Conservation (phyloP, 2,329 filamentous ascomycete genomes). For the Trichoderma gracile region DNA sequence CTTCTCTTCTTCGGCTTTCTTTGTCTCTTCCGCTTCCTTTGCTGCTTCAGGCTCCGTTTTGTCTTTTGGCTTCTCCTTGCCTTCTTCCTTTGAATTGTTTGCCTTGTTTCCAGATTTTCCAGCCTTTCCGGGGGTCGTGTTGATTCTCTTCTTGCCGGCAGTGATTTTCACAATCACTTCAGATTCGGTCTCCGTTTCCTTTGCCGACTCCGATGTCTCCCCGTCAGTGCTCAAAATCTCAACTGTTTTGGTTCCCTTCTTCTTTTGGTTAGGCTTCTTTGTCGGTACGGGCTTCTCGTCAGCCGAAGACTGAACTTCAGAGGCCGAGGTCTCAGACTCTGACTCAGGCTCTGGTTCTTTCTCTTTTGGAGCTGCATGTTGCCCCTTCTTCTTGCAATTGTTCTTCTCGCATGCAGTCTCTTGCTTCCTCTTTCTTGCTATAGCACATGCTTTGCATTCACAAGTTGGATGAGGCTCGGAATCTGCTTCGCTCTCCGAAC, state of each 20-base stretch:
- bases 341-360: conserved; percentile 15
- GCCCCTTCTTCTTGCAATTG: conserved; percentile 32
- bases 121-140: conserved; percentile 13
- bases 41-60: background rate
- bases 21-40: conserved; percentile 18
- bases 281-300: conserved; percentile 12
- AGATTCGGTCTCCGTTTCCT: conserved; percentile 22
- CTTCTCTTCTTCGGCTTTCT: conserved; percentile 7
- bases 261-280: conserved; percentile 23
- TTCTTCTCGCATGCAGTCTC: conserved; percentile 18
- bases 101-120: conserved; percentile 1
- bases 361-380: conserved; percentile 30
- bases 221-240: conserved; percentile 17
- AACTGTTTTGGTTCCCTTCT: conserved; percentile 11
- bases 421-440: conserved; percentile 25
- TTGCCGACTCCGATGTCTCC: conserved; percentile 25
- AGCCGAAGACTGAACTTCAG: conserved; percentile 29
- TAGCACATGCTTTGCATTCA: conserved; percentile 33
- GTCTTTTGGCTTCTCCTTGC: conserved; percentile 1
- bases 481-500: conserved; percentile 34
- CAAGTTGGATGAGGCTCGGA: conserved; percentile 41
- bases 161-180: background rate
- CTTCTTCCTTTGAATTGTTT: background rate
- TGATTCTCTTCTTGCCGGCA: conserved; percentile 18
- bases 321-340: conserved; percentile 27